Evolutionary conservation across 371 early-diverging fungal species (phyloP), one percentile per base, ranked within the genome.

Genomic region (Chytridium lagenaria): DNA sequence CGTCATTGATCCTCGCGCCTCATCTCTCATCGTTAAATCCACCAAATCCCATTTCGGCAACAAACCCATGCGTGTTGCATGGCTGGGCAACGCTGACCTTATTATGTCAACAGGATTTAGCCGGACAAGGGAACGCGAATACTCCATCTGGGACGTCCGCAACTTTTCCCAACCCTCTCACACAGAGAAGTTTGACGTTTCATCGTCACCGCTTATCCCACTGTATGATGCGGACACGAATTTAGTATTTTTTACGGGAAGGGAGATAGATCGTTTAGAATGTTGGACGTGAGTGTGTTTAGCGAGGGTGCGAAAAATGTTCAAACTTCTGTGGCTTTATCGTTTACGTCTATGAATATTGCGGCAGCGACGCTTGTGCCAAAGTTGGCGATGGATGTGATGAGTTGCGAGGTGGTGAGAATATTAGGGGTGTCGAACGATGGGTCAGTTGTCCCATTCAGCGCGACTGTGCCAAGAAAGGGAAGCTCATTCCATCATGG

Each of bases 141-240:
- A 84, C 15, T 88, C 88, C 16, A 49, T 95, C 23, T 95, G 92
- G 92, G 93, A 92, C 70, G 75, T 80, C 15, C 84, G 90, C 49
- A 83, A 89, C n/a, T 73, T 91, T 49, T 66, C 75, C 23, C 78
- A 77, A 28, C 88, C 93, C 0, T 39, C 92, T 44, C 81, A 80
- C 1, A 72, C 84, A 36, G 78, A 80, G 22, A 78, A 80, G 19
- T 67, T 93, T 68, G 92, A 90, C 64, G 81, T 87, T 0, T 89
- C 90, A 1, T 85, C 90, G 0, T 91, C 92, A 7, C 65, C 88
- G 1, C 74, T 92, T 36, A 71, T 88, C 3, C 92, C 94, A 0
- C 75, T 92, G 19, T 92, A 87, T 70, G 95, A 95, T 71, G 84
- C 87, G 50, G 95, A 95, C 68, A 92, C 93, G 0, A 87, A 85